Evolutionary conservation across 176 grass and related monocot genomes (phyloP).

Genomic region (Bolboschoenus planiculmis): DNA sequence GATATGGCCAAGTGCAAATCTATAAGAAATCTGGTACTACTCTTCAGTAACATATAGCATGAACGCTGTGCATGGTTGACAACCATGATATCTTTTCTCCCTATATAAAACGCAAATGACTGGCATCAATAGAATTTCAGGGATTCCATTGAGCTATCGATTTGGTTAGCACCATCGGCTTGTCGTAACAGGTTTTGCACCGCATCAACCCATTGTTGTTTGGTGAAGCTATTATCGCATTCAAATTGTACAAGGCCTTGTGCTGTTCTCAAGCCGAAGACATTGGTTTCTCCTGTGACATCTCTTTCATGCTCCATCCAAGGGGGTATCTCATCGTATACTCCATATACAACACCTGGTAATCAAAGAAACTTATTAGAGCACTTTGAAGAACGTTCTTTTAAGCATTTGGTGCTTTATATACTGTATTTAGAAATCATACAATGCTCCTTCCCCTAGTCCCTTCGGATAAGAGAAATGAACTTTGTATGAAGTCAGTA

Average conservation of each 20-base stretch:
- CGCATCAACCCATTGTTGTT: constrained; percentile 78
- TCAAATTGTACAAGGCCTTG: constrained; percentile 80
- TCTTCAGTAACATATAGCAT: too few species aligned
- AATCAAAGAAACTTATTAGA: not conserved
- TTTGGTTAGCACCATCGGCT: constrained; percentile 32
- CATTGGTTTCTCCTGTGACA: constrained; percentile 33
- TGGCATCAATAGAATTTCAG: constrained; percentile 33
- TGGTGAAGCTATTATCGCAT: constrained; percentile 47
- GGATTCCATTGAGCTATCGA: constrained; percentile 35
- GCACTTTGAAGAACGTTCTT: too few species aligned
- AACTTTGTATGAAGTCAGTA: not conserved
- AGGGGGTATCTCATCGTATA: constrained; percentile 61
- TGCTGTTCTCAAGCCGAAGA: constrained; percentile 73
- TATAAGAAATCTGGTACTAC: not conserved
- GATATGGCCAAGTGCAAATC: not conserved
- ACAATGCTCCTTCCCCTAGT: not conserved
- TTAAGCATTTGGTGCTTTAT: not conserved
- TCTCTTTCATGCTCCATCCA: constrained; percentile 59
- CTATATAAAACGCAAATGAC: not conserved
- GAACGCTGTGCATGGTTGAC: not conserved
- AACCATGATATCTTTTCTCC: not conserved
- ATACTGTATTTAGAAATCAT: not conserved
- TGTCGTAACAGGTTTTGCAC: constrained; percentile 84
- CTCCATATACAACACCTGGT: constrained; percentile 80
- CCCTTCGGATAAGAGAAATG: not conserved